phyloP scores from a whole-genome alignment of 306 rosid species.

The Acacia acuminata region DNA sequence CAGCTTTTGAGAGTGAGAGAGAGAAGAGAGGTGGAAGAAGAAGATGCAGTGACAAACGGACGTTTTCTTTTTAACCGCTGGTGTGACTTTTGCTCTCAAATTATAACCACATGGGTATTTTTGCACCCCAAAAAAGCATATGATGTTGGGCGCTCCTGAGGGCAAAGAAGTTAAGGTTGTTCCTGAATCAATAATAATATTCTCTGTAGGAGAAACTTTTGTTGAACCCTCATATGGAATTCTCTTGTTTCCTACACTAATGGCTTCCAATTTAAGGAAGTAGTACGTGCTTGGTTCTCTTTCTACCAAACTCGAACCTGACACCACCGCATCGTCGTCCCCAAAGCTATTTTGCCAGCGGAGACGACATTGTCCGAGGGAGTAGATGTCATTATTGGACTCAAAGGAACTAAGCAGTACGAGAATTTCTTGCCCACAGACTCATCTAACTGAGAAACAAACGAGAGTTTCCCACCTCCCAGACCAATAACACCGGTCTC shows the following conservation, averaged over 20 bases:
- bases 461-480: conserved; percentile 50
- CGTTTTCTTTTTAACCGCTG: too few species aligned
- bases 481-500: conserved; percentile 61
- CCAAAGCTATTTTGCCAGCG: conserved; percentile 57
- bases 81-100: too few species aligned
- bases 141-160: too few species aligned
- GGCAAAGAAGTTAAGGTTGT: conserved; percentile 42
- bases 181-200: conserved; percentile 30
- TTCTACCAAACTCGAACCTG: conserved; percentile 1
- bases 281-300: conserved; percentile 27
- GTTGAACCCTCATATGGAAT: conserved; percentile 6
- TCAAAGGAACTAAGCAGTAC: conserved; percentile 42
- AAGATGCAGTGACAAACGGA: too few species aligned
- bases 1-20: not conserved
- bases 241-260: conserved; percentile 50
- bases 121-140: too few species aligned
- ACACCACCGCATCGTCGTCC: not conserved
- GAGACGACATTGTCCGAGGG: not conserved
- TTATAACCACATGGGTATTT: too few species aligned
- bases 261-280: conserved; percentile 44
- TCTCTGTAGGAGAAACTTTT: not conserved
- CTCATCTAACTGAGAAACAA: conserved; percentile 52
- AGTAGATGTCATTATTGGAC: not conserved
- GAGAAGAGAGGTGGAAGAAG: not conserved
- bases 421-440: conserved; percentile 44